A percentile compares a stretch with the other conserved stretches of the same genome.
Conservation (phyloP, 441 rosid species). For the Brassica hybrid region DNA sequence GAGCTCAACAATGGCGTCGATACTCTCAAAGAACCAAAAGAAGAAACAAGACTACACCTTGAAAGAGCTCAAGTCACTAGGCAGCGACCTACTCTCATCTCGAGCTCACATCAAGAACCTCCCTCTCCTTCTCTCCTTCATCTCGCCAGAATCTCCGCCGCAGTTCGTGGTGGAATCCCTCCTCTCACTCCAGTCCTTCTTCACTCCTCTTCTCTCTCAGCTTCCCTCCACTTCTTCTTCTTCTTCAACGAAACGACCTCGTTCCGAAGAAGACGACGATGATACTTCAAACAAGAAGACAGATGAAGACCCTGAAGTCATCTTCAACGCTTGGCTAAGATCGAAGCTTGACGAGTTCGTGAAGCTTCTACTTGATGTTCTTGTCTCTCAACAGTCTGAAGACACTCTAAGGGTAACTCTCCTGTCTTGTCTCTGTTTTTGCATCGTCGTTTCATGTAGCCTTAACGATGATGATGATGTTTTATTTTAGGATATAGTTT, state of each 20-base stretch:
- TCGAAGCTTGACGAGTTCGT: conserved; percentile 80
- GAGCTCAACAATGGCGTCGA: conserved; percentile 54
- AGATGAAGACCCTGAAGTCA: conserved; percentile 53
- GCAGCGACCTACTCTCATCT: conserved; percentile 69
- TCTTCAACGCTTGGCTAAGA: conserved; percentile 79
- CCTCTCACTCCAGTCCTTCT: conserved; percentile 91
- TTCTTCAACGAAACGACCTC: conserved; percentile 40
- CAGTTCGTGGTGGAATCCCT: conserved; percentile 72
- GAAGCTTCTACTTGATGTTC: conserved; percentile 53
- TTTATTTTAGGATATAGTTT: conserved; percentile 58
- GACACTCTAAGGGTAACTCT: conserved; percentile 62
- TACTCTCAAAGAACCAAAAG: conserved; percentile 41
- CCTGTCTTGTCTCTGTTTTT: neutral
- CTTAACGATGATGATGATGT: neutral
- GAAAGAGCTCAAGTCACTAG: conserved; percentile 69
- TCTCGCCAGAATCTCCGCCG: conserved; percentile 66
- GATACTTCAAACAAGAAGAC: conserved; percentile 29
- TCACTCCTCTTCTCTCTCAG: conserved; percentile 73
- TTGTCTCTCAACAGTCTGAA: conserved; percentile 53
- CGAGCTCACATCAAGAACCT: conserved; percentile 74
- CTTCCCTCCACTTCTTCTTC: conserved; percentile 61
- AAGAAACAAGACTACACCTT: conserved; percentile 48
- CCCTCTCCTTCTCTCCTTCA: conserved; percentile 70
- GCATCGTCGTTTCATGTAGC: neutral
- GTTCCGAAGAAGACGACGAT: conserved; percentile 22